Conservation (phyloP, 116 monocot genomes). For the Iris pallida region DNA sequence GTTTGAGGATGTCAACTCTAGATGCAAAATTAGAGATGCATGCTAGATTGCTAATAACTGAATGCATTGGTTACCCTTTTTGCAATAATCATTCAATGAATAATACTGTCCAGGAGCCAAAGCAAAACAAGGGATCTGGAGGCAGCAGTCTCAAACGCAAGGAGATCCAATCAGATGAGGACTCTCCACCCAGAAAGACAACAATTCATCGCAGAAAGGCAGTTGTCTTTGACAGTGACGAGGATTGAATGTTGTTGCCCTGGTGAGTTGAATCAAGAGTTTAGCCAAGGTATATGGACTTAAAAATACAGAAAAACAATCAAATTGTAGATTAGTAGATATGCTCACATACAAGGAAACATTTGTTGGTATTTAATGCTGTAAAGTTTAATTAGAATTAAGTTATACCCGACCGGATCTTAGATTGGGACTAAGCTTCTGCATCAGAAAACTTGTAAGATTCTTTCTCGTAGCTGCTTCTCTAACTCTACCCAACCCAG, state of each 20-base stretch:
- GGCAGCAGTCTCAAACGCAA: slow-evolving; percentile 60
- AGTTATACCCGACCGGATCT: no score
- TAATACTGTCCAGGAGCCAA: slow-evolving; percentile 37
- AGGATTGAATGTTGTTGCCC: slow-evolving; percentile 39
- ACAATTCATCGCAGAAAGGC: slow-evolving; percentile 61
- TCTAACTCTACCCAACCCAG: no score
- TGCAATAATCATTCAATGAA: no score
- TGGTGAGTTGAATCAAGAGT: slow-evolving; percentile 1
- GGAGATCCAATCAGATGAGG: slow-evolving; percentile 75
- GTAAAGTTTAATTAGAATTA: no score
- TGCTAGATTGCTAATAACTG: no score
- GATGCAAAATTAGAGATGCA: no score
- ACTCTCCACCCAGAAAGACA: slow-evolving; percentile 74
- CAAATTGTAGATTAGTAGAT: not conserved
- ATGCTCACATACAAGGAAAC: not conserved
- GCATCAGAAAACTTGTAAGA: no score
- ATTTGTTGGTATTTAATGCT: no score
- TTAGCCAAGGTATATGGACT: not conserved
- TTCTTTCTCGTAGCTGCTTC: no score
- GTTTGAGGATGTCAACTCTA: no score
- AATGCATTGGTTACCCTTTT: no score
- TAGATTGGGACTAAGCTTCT: no score
- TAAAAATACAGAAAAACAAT: not conserved
- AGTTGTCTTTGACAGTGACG: slow-evolving; percentile 83
- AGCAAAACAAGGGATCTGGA: slow-evolving; percentile 34